Conservation (phyloP, 345 rosid species). For the Jatropha curcas region DNA sequence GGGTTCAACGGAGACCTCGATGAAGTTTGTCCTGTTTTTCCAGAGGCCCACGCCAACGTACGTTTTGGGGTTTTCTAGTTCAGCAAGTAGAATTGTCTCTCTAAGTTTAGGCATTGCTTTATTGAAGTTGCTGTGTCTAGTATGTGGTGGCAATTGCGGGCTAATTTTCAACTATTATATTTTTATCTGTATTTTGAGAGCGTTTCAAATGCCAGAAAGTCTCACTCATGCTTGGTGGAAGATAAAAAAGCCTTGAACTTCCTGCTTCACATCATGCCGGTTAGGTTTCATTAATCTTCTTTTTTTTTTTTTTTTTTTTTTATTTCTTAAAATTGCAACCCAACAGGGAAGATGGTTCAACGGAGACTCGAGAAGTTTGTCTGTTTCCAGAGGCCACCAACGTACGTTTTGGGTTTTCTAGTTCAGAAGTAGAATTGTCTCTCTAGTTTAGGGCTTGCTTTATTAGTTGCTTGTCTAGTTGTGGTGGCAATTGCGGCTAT, state of each 20-base stretch:
- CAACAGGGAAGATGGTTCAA: constrained; percentile 64
- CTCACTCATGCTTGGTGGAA: constrained; percentile 11
- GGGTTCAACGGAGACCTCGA: constrained; percentile 43
- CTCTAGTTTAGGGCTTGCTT: not conserved
- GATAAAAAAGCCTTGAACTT: constrained; percentile 26
- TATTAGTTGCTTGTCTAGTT: not conserved
- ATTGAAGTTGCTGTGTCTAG: not conserved
- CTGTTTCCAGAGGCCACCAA: constrained; percentile 23
- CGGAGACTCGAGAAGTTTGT: constrained; percentile 32
- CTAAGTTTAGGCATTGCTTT: not conserved
- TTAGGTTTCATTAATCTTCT: constrained; percentile 31
- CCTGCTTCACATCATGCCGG: constrained; percentile 24
- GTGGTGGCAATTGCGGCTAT: not conserved
- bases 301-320: too few species aligned
- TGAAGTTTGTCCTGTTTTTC: constrained; percentile 27
- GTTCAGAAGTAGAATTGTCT: not conserved
- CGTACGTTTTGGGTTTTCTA: constrained; percentile 35
- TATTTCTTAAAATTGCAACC: not conserved
- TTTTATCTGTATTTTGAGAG: not conserved
- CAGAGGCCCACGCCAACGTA: constrained; percentile 37
- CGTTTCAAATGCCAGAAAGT: constrained; percentile 38
- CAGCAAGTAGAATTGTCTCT: too few species aligned
- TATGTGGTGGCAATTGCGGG: not conserved
- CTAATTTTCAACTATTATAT: not conserved
- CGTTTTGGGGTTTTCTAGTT: constrained; percentile 21